Evolutionary conservation across 768 basidiomycete species (phyloP).

Genomic region (Roridomyces roridus): DNA sequence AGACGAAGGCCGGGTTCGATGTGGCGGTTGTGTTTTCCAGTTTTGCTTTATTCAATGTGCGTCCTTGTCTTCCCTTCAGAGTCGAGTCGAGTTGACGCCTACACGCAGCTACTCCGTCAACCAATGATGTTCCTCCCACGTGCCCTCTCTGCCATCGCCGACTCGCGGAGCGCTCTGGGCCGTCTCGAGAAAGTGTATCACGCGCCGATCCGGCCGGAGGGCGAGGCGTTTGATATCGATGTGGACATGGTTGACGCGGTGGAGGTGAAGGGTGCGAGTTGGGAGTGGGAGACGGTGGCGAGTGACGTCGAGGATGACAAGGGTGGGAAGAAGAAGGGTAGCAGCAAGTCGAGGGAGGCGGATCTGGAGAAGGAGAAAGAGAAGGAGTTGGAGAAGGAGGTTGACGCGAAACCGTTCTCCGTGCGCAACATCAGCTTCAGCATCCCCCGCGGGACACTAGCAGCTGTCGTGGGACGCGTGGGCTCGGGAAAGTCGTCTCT

Average conservation of each 20-base stretch:
- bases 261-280: constrained; percentile 55
- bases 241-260: constrained; percentile 52
- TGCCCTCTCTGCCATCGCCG: constrained; percentile 64
- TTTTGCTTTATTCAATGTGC: constrained; percentile 20
- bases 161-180: constrained; percentile 67
- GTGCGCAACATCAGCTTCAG: constrained; percentile 55
- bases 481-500: constrained; percentile 73
- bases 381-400: not conserved
- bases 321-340: constrained; percentile 5
- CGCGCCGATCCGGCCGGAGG: constrained; percentile 54
- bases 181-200: constrained; percentile 59
- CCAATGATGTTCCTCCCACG: constrained; percentile 73
- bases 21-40: constrained; percentile 69
- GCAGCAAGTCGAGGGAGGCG: not conserved
- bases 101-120: constrained; percentile 68
- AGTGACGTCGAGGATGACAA: constrained; percentile 11
- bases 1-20: constrained; percentile 58
- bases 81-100: constrained; percentile 43
- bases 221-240: constrained; percentile 47
- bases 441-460: constrained; percentile 61
- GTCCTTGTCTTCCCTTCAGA: not conserved
- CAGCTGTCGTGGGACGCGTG: constrained; percentile 72
- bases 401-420: constrained; percentile 46
- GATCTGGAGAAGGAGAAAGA: not conserved
- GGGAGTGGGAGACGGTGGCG: constrained; percentile 60